Evolutionary conservation across 2,329 filamentous ascomycete genomes (phyloP).

Genomic region (Trichoderma sp.): DNA sequence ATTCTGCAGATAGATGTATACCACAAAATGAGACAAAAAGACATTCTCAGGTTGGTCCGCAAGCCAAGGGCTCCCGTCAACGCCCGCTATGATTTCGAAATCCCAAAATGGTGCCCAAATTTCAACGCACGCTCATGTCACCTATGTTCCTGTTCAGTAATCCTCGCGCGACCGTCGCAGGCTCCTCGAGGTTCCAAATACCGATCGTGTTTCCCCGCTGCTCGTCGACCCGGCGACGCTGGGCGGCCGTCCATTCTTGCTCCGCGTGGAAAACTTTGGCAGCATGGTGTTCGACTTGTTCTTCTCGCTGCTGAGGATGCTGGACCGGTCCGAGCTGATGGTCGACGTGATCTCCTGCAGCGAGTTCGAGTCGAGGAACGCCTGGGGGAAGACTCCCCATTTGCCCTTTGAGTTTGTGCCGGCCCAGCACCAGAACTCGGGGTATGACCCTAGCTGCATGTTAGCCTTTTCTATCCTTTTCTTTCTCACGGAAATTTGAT

Average conservation of each 20-base stretch:
- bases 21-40: neutral
- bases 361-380: conserved; percentile 46
- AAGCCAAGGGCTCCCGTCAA: neutral
- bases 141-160: conserved; percentile 14
- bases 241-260: conserved; percentile 29
- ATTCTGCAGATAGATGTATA: neutral
- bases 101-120: neutral
- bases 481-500: neutral
- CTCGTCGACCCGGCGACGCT: conserved; percentile 35
- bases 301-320: conserved; percentile 35
- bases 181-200: conserved; percentile 21
- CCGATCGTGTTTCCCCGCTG: conserved; percentile 29
- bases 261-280: conserved; percentile 35
- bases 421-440: conserved; percentile 56
- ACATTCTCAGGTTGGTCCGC: neutral
- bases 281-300: conserved; percentile 35
- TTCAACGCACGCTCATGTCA: neutral
- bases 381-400: conserved; percentile 52
- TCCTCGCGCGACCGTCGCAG: conserved; percentile 3
- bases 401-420: conserved; percentile 51
- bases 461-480: neutral
- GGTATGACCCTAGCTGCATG: conserved; percentile 37
- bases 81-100: conserved; percentile 4
- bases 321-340: conserved; percentile 30
- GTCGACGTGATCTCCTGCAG: conserved; percentile 36